A percentile compares a stretch with the other conserved stretches of the same genome.
Evolutionary conservation across 805 yeast species (phyloP).

Genomic region (Lipomyces japonicus): DNA sequence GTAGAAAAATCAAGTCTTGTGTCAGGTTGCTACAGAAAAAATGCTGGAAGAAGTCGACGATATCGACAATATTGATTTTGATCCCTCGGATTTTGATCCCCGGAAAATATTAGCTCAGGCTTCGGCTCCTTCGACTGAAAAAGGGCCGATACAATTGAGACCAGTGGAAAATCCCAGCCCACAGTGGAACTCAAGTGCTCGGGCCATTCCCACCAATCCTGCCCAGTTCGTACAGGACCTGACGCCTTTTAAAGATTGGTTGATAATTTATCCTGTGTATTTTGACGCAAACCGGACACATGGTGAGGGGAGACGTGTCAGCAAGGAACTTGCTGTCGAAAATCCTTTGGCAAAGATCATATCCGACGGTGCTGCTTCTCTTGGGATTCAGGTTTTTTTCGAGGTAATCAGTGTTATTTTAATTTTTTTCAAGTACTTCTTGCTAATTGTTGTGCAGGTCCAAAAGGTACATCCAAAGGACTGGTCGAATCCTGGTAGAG

Average conservation of each 20-base stretch:
- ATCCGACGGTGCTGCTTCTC: slow-evolving; percentile 58
- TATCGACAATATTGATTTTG: slow-evolving; percentile 88
- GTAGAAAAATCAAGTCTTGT: no score
- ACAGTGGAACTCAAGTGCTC: no score
- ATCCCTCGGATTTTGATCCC: slow-evolving; percentile 84
- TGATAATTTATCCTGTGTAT: slow-evolving; percentile 84
- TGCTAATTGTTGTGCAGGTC: slow-evolving; percentile 46
- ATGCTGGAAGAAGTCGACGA: slow-evolving; percentile 50
- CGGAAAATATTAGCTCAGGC: slow-evolving; percentile 36
- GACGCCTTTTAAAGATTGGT: slow-evolving; percentile 60
- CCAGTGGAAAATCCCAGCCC: neutral
- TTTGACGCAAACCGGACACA: slow-evolving; percentile 76
- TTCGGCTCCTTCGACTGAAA: slow-evolving; percentile 15
- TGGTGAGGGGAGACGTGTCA: slow-evolving; percentile 79
- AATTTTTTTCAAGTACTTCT: neutral
- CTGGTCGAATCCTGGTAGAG: slow-evolving; percentile 96
- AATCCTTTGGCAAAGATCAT: slow-evolving; percentile 85
- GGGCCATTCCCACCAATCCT: slow-evolving; percentile 8
- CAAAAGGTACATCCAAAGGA: slow-evolving; percentile 93
- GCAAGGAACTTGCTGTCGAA: slow-evolving; percentile 61
- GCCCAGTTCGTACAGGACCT: slow-evolving; percentile 42
- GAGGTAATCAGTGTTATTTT: slow-evolving; percentile 35
- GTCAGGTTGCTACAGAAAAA: neutral
- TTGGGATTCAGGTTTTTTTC: slow-evolving; percentile 38
- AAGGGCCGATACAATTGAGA: no score